phyloP scores from a whole-genome alignment of 2,329 filamentous ascomycete species.

The Tothia fuscella region DNA sequence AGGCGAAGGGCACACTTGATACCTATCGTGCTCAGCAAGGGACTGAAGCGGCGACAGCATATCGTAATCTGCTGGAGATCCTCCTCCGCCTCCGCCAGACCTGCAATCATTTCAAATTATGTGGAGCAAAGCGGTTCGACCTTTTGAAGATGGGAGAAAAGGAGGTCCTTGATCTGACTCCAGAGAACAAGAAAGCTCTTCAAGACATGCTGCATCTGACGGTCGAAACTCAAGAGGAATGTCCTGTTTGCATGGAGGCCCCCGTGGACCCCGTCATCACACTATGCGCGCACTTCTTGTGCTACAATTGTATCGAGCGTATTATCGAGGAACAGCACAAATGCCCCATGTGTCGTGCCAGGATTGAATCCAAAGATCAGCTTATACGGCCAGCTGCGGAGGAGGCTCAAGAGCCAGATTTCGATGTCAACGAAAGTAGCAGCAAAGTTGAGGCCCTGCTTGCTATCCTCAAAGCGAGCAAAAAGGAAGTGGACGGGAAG shows the following conservation, averaged over 20 bases:
- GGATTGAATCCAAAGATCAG: slow-evolving; percentile 34
- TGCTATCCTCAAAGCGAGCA: slow-evolving; percentile 59
- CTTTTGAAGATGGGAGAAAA: slow-evolving; percentile 58
- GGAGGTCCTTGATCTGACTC: slow-evolving; percentile 56
- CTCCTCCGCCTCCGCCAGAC: slow-evolving; percentile 73
- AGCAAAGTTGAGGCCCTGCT: slow-evolving; percentile 75
- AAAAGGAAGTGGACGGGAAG: slow-evolving; percentile 43
- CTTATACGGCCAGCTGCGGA: slow-evolving; percentile 56
- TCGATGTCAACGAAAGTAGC: slow-evolving; percentile 55
- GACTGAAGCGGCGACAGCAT: slow-evolving; percentile 33
- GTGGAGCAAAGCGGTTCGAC: slow-evolving; percentile 55
- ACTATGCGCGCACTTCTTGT: slow-evolving; percentile 72
- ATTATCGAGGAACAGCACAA: slow-evolving; percentile 65
- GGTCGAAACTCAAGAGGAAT: slow-evolving; percentile 73
- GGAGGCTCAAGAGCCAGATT: slow-evolving; percentile 38
- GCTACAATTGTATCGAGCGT: slow-evolving; percentile 58
- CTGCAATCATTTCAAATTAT: slow-evolving; percentile 82
- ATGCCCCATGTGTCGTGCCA: slow-evolving; percentile 52
- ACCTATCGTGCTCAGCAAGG: slow-evolving; percentile 13
- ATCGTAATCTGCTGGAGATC: slow-evolving; percentile 67
- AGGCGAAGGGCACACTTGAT: slow-evolving; percentile 61
- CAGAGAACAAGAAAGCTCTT: slow-evolving; percentile 58
- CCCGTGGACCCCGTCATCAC: slow-evolving; percentile 69
- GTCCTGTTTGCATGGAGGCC: slow-evolving; percentile 66
- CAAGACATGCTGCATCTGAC: slow-evolving; percentile 65